Evolutionary conservation across 495 filamentous ascomycete species (phyloP).

Genomic region (Aspergillus biplanus): DNA sequence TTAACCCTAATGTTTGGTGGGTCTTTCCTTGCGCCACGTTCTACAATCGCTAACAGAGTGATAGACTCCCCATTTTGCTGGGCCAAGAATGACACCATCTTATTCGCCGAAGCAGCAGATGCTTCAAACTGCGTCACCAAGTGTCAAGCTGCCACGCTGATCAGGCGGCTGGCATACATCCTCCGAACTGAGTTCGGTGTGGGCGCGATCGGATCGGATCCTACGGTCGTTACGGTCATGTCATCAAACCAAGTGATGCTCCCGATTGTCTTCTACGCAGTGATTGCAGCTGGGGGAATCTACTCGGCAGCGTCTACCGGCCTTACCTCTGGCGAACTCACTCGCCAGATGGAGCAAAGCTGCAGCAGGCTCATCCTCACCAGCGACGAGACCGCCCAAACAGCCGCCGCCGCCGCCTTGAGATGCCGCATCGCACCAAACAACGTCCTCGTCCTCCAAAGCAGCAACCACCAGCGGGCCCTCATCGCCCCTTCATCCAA

Average conservation of each 20-base stretch:
- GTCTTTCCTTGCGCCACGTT: not conserved
- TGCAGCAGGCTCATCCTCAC: not conserved
- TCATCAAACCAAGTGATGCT: slow-evolving; percentile 1
- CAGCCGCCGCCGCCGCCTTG: not conserved
- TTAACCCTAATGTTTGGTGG: not conserved
- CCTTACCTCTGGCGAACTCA: not conserved
- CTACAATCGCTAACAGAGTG: not conserved
- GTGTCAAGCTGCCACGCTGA: not conserved
- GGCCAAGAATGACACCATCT: not conserved
- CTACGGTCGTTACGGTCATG: not conserved
- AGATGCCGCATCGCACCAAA: not conserved
- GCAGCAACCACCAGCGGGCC: not conserved
- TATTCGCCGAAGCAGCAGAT: not conserved
- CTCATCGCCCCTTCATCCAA: not conserved
- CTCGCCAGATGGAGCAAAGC: not conserved
- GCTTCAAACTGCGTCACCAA: not conserved
- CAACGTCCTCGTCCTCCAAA: not conserved
- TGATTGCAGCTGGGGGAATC: not conserved
- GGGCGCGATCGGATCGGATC: not conserved
- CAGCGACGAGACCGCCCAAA: not conserved
- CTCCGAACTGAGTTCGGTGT: not conserved
- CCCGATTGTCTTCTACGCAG: not conserved
- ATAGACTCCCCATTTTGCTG: not conserved
- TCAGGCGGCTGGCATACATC: not conserved
- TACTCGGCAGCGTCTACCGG: not conserved